Evolutionary conservation across 73 alveolate genomes (phyloP).

Genomic region (Stentor roeselii): DNA sequence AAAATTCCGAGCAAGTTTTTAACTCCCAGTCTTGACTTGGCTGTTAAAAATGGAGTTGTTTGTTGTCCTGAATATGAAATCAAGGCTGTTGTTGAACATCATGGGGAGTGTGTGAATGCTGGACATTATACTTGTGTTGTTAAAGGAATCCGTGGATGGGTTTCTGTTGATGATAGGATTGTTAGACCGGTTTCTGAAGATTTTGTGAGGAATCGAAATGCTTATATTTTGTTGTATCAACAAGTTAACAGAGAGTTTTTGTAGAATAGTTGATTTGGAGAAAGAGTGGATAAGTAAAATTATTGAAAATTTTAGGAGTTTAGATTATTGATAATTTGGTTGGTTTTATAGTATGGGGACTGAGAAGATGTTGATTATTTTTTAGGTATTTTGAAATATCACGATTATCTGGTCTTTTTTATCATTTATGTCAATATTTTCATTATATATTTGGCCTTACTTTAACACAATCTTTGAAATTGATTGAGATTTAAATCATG

Average conservation of each 20-base stretch:
- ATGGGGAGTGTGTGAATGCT: constrained; percentile 14
- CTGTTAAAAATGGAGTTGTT: neutral
- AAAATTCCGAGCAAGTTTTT: neutral
- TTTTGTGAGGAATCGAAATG: neutral
- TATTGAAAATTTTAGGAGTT: neutral
- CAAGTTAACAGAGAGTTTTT: constrained; percentile 7
- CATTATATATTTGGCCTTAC: too few species aligned
- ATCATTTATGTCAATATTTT: too few species aligned
- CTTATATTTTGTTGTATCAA: constrained; percentile 23
- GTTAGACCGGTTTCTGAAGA: neutral
- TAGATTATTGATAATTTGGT: too few species aligned
- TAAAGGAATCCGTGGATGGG: neutral
- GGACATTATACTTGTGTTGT: constrained; percentile 13
- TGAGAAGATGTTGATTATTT: too few species aligned
- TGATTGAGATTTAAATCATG: too few species aligned
- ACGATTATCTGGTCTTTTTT: too few species aligned
- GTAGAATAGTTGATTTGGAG: neutral
- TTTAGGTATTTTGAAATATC: too few species aligned
- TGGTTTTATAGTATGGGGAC: too few species aligned
- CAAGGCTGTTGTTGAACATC: constrained; percentile 10
- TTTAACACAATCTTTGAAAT: too few species aligned
- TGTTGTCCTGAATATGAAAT: neutral
- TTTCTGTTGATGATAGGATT: constrained; percentile 5
- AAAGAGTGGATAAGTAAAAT: neutral
- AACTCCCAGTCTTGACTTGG: neutral